Conservation (phyloP, 2,329 filamentous ascomycete genomes). For the Hypomyces perniciosus region DNA sequence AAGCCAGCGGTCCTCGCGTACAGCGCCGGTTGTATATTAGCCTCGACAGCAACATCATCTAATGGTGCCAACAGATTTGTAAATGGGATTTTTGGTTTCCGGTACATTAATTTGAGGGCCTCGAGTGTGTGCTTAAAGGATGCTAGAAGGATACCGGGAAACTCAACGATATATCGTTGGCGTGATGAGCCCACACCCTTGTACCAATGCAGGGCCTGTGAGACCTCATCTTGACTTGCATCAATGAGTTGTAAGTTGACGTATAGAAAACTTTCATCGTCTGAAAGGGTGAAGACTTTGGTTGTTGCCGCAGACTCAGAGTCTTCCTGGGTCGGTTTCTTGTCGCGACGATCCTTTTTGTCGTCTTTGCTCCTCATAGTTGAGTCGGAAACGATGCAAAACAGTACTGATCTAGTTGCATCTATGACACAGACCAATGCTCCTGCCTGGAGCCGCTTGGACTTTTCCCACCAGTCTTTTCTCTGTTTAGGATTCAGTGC, state of each 20-base stretch:
- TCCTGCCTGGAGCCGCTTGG: slow-evolving; percentile 43
- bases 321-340: slow-evolving; percentile 13
- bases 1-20: slow-evolving; percentile 47
- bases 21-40: slow-evolving; percentile 37
- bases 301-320: not conserved
- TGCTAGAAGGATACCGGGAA: slow-evolving; percentile 53
- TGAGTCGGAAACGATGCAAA: slow-evolving; percentile 32
- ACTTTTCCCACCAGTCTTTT: slow-evolving; percentile 44
- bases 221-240: slow-evolving; percentile 15
- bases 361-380: slow-evolving; percentile 16
- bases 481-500: slow-evolving; percentile 25
- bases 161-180: slow-evolving; percentile 46
- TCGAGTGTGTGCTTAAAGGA: slow-evolving; percentile 52
- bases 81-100: slow-evolving; percentile 41
- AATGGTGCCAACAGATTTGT: slow-evolving; percentile 37
- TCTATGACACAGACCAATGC: slow-evolving; percentile 45
- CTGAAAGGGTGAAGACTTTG: slow-evolving; percentile 1
- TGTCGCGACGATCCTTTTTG: slow-evolving; percentile 11
- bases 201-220: slow-evolving; percentile 26
- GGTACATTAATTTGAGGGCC: slow-evolving; percentile 49
- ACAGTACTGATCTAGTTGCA: slow-evolving; percentile 31
- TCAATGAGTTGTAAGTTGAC: slow-evolving; percentile 27
- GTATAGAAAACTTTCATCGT: slow-evolving; percentile 23
- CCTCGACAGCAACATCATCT: slow-evolving; percentile 12
- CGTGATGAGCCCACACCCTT: slow-evolving; percentile 12